Conservation (phyloP, 2,329 filamentous ascomycete genomes). For the Aulographum hederae region DNA sequence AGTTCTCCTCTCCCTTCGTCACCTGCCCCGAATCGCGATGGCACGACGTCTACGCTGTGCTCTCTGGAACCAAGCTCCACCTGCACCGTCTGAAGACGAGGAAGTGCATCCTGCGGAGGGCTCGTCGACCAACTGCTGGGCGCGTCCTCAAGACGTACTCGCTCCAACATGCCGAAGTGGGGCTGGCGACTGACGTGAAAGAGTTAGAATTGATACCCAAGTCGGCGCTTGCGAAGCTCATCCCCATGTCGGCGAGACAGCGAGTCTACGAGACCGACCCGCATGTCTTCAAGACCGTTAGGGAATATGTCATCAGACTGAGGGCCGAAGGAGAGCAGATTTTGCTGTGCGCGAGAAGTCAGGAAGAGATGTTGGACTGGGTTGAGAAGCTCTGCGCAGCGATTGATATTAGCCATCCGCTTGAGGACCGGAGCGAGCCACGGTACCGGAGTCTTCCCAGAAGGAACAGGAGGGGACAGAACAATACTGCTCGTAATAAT, state of each 20-base stretch:
- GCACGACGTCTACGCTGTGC: conserved; percentile 41
- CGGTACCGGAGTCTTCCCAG: conserved; percentile 28
- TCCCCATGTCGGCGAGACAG: conserved; percentile 16
- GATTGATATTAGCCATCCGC: conserved; percentile 50
- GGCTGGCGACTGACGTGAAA: conserved; percentile 53
- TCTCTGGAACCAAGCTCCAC: conserved; percentile 51
- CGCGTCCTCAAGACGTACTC: conserved; percentile 49
- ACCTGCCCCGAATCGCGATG: conserved; percentile 44
- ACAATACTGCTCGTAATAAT: conserved; percentile 3
- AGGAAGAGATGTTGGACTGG: conserved; percentile 50
- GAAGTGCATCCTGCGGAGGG: conserved; percentile 11
- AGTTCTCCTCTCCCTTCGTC: conserved; percentile 46
- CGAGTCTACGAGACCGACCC: conserved; percentile 23
- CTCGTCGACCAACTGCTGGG: conserved; percentile 27
- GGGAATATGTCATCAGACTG: conserved; percentile 49
- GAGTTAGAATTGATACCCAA: conserved; percentile 32
- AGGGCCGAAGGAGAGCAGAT: conserved; percentile 59
- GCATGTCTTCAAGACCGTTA: conserved; percentile 23
- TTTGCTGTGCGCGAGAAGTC: conserved; percentile 44
- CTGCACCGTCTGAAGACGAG: conserved; percentile 45
- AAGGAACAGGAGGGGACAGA: conserved; percentile 18
- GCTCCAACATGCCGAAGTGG: conserved; percentile 56
- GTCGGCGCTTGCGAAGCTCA: conserved; percentile 24
- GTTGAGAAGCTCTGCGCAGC: conserved; percentile 52
- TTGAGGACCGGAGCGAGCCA: conserved; percentile 44